These are phyloP conservation scores for Exophiala bonariae DNA, from an alignment of 2,329 filamentous ascomycete species.

Conservation along the genomic window DNA sequence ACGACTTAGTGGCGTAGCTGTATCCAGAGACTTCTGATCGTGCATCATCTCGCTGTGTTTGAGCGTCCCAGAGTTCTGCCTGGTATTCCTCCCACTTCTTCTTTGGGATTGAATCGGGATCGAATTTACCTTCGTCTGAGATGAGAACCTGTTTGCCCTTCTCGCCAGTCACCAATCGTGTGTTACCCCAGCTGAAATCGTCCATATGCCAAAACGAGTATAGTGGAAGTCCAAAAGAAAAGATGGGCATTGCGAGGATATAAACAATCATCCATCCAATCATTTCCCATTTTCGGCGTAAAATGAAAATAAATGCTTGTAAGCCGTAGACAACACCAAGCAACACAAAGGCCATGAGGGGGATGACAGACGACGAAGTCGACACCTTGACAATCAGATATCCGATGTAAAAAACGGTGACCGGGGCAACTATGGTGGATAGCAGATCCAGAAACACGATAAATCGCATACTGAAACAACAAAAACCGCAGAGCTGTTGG, in stretches of 20 bases:
- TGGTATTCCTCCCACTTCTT: conserved; percentile 99
- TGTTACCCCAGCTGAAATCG: conserved; percentile 99
- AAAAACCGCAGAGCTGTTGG: conserved; percentile 95
- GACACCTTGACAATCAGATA: conserved; percentile 81
- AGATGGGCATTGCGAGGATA: conserved; percentile 84
- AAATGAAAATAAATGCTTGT: conserved; percentile 94
- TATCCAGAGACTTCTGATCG: conserved; percentile 88
- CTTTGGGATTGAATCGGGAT: conserved; percentile 85
- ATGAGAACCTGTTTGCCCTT: conserved; percentile 89
- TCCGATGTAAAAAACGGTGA: conserved; percentile 83
- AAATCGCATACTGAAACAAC: conserved; percentile 99
- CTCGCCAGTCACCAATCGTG: conserved; percentile 93
- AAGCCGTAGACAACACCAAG: conserved; percentile 96
- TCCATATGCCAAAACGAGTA: conserved; percentile 99
- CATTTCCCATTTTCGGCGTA: conserved; percentile 98
- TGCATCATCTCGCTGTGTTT: conserved; percentile 77
- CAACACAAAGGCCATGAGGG: conserved; percentile 83
- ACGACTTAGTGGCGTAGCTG: conserved; percentile 87
- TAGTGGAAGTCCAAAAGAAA: conserved; percentile 83
- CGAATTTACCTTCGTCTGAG: conserved; percentile 96
- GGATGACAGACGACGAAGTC: conserved; percentile 64
- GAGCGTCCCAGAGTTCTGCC: conserved; percentile 93
- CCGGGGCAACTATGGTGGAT: conserved; percentile 87
- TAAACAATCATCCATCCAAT: conserved; percentile 99
- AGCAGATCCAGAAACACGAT: conserved; percentile 92